Evolutionary conservation across 257 asterid species (phyloP), one percentile per base, ranked within the genome.

Genomic region (Fraxinus quadrangulata): DNA sequence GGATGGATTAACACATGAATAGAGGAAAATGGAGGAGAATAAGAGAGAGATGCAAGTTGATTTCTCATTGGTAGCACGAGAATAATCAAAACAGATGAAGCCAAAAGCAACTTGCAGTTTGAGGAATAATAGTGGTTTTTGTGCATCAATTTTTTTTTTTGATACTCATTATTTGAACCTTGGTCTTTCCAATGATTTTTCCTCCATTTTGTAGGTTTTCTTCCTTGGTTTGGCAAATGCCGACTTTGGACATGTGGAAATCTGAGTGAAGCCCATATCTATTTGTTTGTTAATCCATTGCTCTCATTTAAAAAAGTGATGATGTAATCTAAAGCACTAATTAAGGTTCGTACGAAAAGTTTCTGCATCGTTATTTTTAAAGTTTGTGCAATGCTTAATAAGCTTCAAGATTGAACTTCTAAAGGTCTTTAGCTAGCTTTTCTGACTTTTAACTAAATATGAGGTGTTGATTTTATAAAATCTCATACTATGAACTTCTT

Each of bases 301-400:
- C 71, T 78, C 73, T 33, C 10, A 26, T 77, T 72, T 71, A 76
- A 85, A 80, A 83, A 63, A 78, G 82, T 49, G 79, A 75, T 77
- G 70, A 92, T 94, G 98, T 96, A 94, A 82, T 80, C 93, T 67
- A 97, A 90, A 86, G 88, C 86, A 56, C 96, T 90, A 85, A 81
- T 75, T 73, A 92, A 91, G 98, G 96, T 94, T 83, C 77, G 96
- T 86, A 37, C 0, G 42, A 70, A 67, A 54, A 36, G 33, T 34
- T 31, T 34, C 33, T 61, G 47, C 33, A 16, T 36, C 73, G 6
- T 63, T 30, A 49, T 66, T 42, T 23, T 70, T 78, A 34, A 26
- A 21, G n/a, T 28, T 61, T 34, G 49, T 10, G 45, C 12, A 70
- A 70, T 70, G 13, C 77, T 68, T 33, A 9, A 71, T 33, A 31